Conservation (phyloP, 2,329 filamentous ascomycete genomes). For the Venturia oleaginea region DNA sequence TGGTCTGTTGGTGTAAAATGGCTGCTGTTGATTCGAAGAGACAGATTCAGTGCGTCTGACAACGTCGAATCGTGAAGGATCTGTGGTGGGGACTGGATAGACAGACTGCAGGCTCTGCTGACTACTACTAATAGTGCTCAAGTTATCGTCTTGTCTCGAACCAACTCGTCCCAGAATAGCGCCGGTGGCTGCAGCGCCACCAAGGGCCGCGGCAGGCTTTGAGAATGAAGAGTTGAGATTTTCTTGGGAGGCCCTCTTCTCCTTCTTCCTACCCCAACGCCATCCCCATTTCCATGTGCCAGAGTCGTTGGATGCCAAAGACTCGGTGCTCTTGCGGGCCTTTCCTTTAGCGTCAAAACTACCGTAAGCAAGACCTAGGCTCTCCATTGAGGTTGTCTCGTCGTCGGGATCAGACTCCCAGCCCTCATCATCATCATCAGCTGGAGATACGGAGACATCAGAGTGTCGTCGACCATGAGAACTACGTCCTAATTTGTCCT, state of each 20-base stretch:
- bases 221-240: conserved; percentile 19
- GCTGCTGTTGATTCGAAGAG: conserved; percentile 23
- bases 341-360: conserved; percentile 25
- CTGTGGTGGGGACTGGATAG: conserved; percentile 57
- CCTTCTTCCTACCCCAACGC: conserved; percentile 47
- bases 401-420: conserved; percentile 22
- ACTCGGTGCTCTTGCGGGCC: conserved; percentile 40
- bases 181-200: conserved; percentile 33
- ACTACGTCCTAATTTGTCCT: conserved; percentile 16
- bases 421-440: conserved; percentile 45
- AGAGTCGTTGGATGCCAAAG: conserved; percentile 44
- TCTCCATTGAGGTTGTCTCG: conserved; percentile 15
- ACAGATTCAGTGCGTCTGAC: conserved; percentile 40
- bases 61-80: conserved; percentile 54
- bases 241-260: conserved; percentile 21
- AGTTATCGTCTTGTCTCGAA: conserved; percentile 24
- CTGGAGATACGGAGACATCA: conserved; percentile 24
- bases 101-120: conserved; percentile 50
- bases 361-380: conserved; percentile 51
- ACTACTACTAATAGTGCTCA: conserved; percentile 36
- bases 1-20: conserved; percentile 40
- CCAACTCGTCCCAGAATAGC: conserved; percentile 41
- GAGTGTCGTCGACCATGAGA: conserved; percentile 18
- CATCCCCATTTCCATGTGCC: conserved; percentile 50
- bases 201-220: conserved; percentile 31